Percentiles rank a stretch among this genome's conserved stretches.
Evolutionary conservation across 2,329 filamentous ascomycete species (phyloP).

Genomic region (Clarireedia monteithiana): DNA sequence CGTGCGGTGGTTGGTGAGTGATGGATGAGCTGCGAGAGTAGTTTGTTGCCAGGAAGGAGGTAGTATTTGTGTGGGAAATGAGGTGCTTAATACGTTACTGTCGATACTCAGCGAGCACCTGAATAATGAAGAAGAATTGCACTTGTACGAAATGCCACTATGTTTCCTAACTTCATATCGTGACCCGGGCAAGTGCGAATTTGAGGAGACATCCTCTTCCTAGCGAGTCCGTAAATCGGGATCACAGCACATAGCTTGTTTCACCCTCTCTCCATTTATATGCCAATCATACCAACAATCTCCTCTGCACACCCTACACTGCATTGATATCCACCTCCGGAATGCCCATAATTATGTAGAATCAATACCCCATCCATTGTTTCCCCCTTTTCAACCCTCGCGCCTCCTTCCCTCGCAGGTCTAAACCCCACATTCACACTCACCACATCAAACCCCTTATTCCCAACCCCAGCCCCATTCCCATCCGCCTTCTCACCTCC

Average conservation of each 20-base stretch:
- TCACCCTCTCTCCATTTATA: not conserved
- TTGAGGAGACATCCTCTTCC: too few relatives aligned
- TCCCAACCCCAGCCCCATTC: not conserved
- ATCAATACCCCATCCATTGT: conserved; percentile 26
- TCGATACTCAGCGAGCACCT: too few relatives aligned
- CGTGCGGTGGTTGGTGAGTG: too few relatives aligned
- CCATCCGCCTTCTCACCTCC: not conserved
- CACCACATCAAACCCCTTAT: conserved; percentile 5
- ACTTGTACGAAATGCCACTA: too few relatives aligned
- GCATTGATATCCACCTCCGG: conserved; percentile 34
- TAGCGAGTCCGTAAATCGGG: not conserved
- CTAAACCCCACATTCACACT: conserved; percentile 11
- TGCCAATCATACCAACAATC: conserved; percentile 14
- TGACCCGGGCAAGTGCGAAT: too few relatives aligned
- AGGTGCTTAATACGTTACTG: too few relatives aligned
- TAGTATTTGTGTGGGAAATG: too few relatives aligned
- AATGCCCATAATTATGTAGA: conserved; percentile 41
- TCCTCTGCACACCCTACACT: conserved; percentile 25
- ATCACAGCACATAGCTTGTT: not conserved
- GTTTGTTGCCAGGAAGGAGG: too few relatives aligned
- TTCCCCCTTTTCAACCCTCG: conserved; percentile 30
- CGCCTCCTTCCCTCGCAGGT: conserved; percentile 24
- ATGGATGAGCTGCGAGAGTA: too few relatives aligned
- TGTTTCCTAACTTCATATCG: too few relatives aligned
- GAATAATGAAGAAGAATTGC: too few relatives aligned